phyloP scores from a whole-genome alignment of 2,329 filamentous ascomycete species.

The Talaromyces sp. region DNA sequence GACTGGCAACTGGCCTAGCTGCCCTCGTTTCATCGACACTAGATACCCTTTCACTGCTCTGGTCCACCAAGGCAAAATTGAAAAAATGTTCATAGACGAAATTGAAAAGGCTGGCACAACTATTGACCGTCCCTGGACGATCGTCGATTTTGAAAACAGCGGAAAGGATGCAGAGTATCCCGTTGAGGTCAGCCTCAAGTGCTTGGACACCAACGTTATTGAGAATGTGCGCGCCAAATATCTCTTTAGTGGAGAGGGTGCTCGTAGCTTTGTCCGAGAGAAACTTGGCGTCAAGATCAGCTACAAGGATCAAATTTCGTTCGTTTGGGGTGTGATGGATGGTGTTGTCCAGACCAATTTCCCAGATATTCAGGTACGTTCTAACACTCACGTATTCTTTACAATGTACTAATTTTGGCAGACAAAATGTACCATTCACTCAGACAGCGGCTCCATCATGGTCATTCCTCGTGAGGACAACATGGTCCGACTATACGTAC shows the following conservation, averaged over 20 bases:
- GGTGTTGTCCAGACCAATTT: slow-evolving; percentile 62
- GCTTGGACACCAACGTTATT: slow-evolving; percentile 66
- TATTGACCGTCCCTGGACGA: slow-evolving; percentile 61
- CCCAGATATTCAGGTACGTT: slow-evolving; percentile 57
- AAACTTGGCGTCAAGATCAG: slow-evolving; percentile 64
- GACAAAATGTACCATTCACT: slow-evolving; percentile 68
- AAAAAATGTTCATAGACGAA: slow-evolving; percentile 60
- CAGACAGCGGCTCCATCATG: slow-evolving; percentile 62
- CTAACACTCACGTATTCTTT: not conserved
- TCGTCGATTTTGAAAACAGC: slow-evolving; percentile 60
- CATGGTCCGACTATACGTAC: slow-evolving; percentile 51
- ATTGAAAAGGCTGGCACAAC: slow-evolving; percentile 56
- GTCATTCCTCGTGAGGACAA: slow-evolving; percentile 54
- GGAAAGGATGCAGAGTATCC: slow-evolving; percentile 67
- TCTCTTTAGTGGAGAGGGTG: slow-evolving; percentile 61
- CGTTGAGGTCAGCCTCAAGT: slow-evolving; percentile 72
- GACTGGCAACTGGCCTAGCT: slow-evolving; percentile 75
- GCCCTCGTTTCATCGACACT: slow-evolving; percentile 73
- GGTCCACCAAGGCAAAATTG: slow-evolving; percentile 61
- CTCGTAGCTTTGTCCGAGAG: slow-evolving; percentile 58
- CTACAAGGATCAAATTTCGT: slow-evolving; percentile 61
- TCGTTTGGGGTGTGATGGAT: slow-evolving; percentile 67
- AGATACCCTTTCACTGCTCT: slow-evolving; percentile 63
- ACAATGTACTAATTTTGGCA: slow-evolving; percentile 23
- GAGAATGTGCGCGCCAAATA: slow-evolving; percentile 66